Base-by-base conservation (phyloP, 2,329 filamentous ascomycete species). In the Penicillium janthinellum region DNA sequence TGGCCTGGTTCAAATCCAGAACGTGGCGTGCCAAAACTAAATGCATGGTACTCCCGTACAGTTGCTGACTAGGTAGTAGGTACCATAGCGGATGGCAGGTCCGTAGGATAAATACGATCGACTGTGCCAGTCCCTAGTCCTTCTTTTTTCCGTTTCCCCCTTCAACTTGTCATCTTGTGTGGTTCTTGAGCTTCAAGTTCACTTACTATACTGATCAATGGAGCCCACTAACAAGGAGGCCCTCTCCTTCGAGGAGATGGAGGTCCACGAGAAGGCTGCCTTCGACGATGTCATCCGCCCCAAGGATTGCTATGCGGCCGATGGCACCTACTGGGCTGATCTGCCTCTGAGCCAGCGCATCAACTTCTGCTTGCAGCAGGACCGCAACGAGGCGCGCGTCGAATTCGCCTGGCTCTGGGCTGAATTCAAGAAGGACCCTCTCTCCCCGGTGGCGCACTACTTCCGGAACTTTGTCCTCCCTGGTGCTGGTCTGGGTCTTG, bases 291-390 rank as follows among this genome's bases (percentile, higher is more conserved):
- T 96, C 60, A 89, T 96, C 56, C 90, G 90, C 59, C 94, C 94
- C 1, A 90, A 95, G 73, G 94, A 98, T 79, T 89, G 87, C 63
- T 97, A 94, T 79, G 90, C 90, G 56, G 78, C 84, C 55, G 86
- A 93, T 34, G 93, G 94, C 63, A 84, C 86, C 65, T 98, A 97
- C 84, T 98, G 93, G 93, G 94, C 93, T 35, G 94, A 97, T 73
- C 82, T 98, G 67, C 87, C 88, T 22, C 71, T 91, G 53, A 69
- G 77, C 60, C 78, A 93, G 80, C 88, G 90, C 60, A 73, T 90
- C 70, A 81, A 81, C 64, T 98, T 97, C 73, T 88, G 96, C 72
- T 82, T 79, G 73, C 83, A 85, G 60, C 87, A 92, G 74, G 89
- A 96, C 76, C 81, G 81, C 59, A 79, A 82, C 47, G 93, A 96